These are phyloP conservation scores for Colletotrichum incanum DNA, from an alignment of 2,329 filamentous ascomycete genomes.

Conservation along the genomic window DNA sequence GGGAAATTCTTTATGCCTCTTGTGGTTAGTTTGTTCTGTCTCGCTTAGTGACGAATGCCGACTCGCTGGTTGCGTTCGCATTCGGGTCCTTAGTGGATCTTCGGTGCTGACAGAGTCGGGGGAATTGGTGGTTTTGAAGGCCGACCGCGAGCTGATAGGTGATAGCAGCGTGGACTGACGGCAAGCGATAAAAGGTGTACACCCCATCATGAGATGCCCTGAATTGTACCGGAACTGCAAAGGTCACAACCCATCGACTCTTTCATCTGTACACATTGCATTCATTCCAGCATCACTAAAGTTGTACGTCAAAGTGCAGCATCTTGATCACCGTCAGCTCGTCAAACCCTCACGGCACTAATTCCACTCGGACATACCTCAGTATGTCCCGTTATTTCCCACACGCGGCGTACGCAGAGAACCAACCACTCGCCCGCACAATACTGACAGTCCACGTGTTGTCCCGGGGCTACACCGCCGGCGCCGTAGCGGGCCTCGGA, in stretches of 20 bases:
- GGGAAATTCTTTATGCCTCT: background rate
- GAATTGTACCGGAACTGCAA: too few species aligned
- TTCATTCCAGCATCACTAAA: background rate
- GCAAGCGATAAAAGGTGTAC: background rate
- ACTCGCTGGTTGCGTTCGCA: conserved; percentile 18
- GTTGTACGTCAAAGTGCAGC: background rate
- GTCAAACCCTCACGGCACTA: background rate
- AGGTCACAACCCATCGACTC: background rate
- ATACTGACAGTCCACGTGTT: conserved; percentile 75
- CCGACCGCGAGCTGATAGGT: background rate
- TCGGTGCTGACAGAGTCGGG: conserved; percentile 30
- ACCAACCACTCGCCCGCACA: conserved; percentile 68
- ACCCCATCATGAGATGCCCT: background rate
- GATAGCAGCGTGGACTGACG: background rate
- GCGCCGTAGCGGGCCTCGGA: conserved; percentile 64
- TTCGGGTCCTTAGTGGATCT: conserved; percentile 25
- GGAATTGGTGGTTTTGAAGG: conserved; percentile 10
- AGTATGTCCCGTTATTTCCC: conserved; percentile 71
- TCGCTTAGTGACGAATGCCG: conserved; percentile 20
- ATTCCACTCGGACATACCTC: background rate
- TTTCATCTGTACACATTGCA: background rate
- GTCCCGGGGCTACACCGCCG: conserved; percentile 68
- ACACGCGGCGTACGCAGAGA: conserved; percentile 73
- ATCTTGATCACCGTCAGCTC: background rate
- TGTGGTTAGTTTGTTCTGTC: conserved; percentile 9